Evolutionary conservation across 2,329 filamentous ascomycete species (phyloP), one percentile per base, ranked within the genome.

Genomic region (Atkinsonella hypoxylon): DNA sequence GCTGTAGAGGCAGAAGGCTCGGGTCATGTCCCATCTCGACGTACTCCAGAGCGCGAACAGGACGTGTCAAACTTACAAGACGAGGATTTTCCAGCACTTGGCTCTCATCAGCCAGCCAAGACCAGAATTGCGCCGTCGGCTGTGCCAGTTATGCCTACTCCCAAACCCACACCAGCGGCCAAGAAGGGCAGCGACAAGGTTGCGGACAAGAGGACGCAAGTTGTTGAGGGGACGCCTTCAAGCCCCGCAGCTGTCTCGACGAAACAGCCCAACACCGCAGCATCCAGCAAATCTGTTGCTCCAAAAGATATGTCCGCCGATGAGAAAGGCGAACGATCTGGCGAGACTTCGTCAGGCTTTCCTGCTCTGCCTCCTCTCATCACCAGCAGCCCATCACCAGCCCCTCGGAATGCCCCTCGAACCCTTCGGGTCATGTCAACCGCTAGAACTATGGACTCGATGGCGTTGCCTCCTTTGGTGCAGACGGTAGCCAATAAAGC

Each of bases 31-130:
- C 66, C 69, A 1, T 59, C 69, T 1, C 67, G 68, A 56, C 68
- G 70, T n/a, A 55, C 57, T 31, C 30, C 54, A 4, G 56, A 55
- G 47, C 56, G 59, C 44, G 43, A 45, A 30, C 47, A 40, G n/a
- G 39, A 43, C 11, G 42, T 48, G 6, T 32, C 47, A 9, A 32
- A 74, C 31, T 62, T 82, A 43, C 74, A 80, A 53, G 77, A 81
- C 22, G 79, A 83, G 57, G 80, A 84, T 56, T 84, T 83, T 57
- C 81, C 81, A 11, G 74, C 78, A 3, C 66, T 83, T 6, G 71
- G 76, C 53, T 67, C 75, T 10, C 64, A 70, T 20, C 74, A 71
- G 53, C 52, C 61, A 9, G 62, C 64, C 42, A 67, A 70, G 38
- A 45, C 57, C 20, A 58, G 62, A 34, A 61, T 62, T 43, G 49